Evolutionary conservation across 2,329 filamentous ascomycete species (phyloP).

Genomic region (Tolypocladium endophyticum): DNA sequence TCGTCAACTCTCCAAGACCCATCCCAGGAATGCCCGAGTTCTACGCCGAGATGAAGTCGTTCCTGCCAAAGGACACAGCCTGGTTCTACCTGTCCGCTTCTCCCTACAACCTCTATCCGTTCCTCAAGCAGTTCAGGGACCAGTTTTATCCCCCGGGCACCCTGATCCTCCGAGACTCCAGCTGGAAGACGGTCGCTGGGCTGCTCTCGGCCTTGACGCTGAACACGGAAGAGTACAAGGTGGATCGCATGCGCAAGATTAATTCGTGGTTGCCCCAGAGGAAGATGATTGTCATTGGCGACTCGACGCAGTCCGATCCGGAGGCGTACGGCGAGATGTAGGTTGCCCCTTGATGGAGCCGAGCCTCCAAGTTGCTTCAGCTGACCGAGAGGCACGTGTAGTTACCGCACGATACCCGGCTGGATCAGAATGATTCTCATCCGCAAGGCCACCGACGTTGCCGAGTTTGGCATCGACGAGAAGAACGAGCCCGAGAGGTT

Average conservation of each 20-base stretch:
- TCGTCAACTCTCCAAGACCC: conserved; percentile 62
- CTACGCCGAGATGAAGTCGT: conserved; percentile 54
- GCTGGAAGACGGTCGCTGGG: conserved; percentile 75
- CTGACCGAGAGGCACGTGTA: conserved; percentile 13
- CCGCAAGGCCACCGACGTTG: conserved; percentile 68
- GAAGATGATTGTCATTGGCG: conserved; percentile 76
- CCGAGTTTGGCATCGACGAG: conserved; percentile 56
- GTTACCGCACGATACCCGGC: conserved; percentile 52
- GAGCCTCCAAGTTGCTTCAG: neutral
- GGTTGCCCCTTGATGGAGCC: conserved; percentile 12
- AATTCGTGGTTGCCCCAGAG: conserved; percentile 67
- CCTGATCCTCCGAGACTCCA: conserved; percentile 73
- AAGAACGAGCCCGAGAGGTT: conserved; percentile 70
- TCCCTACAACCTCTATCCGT: conserved; percentile 88
- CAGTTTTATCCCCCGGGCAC: conserved; percentile 66
- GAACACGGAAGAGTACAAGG: conserved; percentile 79
- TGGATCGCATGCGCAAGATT: conserved; percentile 67
- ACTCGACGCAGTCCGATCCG: conserved; percentile 85
- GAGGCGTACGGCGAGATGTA: conserved; percentile 80
- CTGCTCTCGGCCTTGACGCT: conserved; percentile 70
- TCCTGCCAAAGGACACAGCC: conserved; percentile 48
- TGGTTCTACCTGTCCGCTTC: conserved; percentile 94
- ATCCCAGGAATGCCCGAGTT: conserved; percentile 77
- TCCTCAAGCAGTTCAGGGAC: conserved; percentile 65
- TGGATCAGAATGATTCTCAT: conserved; percentile 84